phyloP scores from a whole-genome alignment of 2,329 filamentous ascomycete species.

The Teratosphaeria nubilosa region DNA sequence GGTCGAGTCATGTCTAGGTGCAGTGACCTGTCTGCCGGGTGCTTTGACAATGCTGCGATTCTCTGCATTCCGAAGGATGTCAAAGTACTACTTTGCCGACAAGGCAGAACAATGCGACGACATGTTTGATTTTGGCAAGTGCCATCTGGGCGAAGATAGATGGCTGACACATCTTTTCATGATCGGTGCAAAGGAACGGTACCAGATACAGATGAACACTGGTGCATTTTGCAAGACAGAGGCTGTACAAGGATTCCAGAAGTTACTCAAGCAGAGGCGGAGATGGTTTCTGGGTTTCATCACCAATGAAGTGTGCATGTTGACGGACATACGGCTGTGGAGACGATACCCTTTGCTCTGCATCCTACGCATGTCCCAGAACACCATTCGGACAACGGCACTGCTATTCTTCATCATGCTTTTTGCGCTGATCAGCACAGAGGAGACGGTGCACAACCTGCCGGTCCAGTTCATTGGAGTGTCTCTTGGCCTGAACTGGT shows the following conservation, averaged over 20 bases:
- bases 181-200: slow-evolving; percentile 81
- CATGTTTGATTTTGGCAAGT: slow-evolving; percentile 93
- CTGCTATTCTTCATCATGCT: slow-evolving; percentile 91
- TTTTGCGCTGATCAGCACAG: slow-evolving; percentile 74
- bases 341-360: slow-evolving; percentile 79
- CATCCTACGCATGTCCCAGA: slow-evolving; percentile 83
- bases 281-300: slow-evolving; percentile 67
- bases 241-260: slow-evolving; percentile 77
- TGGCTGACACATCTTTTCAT: slow-evolving; percentile 98
- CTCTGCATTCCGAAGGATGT: slow-evolving; percentile 92
- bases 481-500: slow-evolving; percentile 85
- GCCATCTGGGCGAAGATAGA: slow-evolving; percentile 86
- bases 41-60: slow-evolving; percentile 94
- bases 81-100: slow-evolving; percentile 96
- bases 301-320: slow-evolving; percentile 95
- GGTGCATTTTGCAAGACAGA: slow-evolving; percentile 98
- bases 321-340: slow-evolving; percentile 90
- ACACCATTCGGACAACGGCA: slow-evolving; percentile 90
- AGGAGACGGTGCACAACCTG: slow-evolving; percentile 64
- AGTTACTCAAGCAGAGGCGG: slow-evolving; percentile 84
- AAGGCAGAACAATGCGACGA: slow-evolving; percentile 93
- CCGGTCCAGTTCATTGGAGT: slow-evolving; percentile 91
- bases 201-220: slow-evolving; percentile 96
- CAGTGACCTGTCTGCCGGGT: slow-evolving; percentile 88
- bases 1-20: slow-evolving; percentile 86